Conservation (phyloP, 371 early-diverging fungal species). For the Rhizopus microsporus region DNA sequence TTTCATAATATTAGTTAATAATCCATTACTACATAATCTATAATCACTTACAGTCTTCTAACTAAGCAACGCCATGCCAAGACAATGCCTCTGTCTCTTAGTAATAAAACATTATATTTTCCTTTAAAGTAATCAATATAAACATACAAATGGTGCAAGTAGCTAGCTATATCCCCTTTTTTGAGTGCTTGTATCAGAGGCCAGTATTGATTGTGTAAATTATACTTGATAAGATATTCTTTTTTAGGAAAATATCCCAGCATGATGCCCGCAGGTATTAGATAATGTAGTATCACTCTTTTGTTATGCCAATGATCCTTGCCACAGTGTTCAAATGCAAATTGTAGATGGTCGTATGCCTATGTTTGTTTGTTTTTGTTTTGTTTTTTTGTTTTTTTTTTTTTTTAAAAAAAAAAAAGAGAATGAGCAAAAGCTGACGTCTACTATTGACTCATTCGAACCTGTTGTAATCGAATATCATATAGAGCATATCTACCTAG, state of each 20-base stretch:
- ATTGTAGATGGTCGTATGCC: slow-evolving; percentile 47
- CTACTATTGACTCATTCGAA: not conserved
- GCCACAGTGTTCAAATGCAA: slow-evolving; percentile 52
- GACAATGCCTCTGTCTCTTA: slow-evolving; percentile 40
- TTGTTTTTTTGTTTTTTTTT: too few relatives aligned
- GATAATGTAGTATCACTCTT: slow-evolving; percentile 45
- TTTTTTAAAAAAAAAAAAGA: not conserved
- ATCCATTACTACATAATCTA: not conserved
- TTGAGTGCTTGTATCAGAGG: slow-evolving; percentile 24
- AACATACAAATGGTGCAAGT: slow-evolving; percentile 28
- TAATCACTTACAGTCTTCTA: slow-evolving; percentile 31
- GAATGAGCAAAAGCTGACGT: not conserved
- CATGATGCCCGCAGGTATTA: slow-evolving; percentile 56
- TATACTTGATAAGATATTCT: slow-evolving; percentile 37
- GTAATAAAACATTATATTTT: slow-evolving; percentile 30
- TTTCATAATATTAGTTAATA: not conserved
- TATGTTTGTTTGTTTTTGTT: slow-evolving; percentile 5
- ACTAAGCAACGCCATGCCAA: slow-evolving; percentile 45
- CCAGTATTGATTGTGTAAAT: slow-evolving; percentile 27
- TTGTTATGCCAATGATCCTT: slow-evolving; percentile 36
- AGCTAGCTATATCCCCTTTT: slow-evolving; percentile 36
- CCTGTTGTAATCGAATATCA: slow-evolving; percentile 39
- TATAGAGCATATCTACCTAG: slow-evolving; percentile 55
- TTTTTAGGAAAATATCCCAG: slow-evolving; percentile 45
- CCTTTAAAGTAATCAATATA: slow-evolving; percentile 33